Evolutionary conservation across 1,284 basidiomycete genomes (phyloP).

Genomic region (Malassezia yamatoensis): DNA sequence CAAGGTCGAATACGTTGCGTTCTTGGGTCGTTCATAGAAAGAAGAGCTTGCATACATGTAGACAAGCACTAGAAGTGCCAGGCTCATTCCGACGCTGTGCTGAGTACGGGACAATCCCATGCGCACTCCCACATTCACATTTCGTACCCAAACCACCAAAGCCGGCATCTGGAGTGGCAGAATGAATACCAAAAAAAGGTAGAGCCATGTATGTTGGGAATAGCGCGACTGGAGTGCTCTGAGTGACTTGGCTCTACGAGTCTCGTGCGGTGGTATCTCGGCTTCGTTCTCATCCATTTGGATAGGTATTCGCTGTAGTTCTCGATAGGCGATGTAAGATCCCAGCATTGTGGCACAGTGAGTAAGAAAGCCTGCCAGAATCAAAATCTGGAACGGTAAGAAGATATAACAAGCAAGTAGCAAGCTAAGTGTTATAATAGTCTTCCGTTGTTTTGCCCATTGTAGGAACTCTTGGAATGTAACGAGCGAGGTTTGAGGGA

Average conservation of each 20-base stretch:
- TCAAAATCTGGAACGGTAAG: slow-evolving; percentile 81
- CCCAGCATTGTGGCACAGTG: slow-evolving; percentile 53
- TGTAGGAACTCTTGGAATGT: background rate
- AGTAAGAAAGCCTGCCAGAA: slow-evolving; percentile 67
- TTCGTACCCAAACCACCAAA: slow-evolving; percentile 80
- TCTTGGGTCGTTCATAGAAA: background rate
- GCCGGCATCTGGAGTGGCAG: slow-evolving; percentile 70
- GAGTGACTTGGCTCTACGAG: background rate
- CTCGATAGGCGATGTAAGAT: slow-evolving; percentile 2
- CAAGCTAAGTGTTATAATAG: slow-evolving; percentile 46
- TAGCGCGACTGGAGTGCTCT: slow-evolving; percentile 3
- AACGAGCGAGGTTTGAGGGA: background rate
- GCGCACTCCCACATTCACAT: slow-evolving; percentile 49
- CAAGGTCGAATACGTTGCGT: background rate
- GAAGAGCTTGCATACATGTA: slow-evolving; percentile 18
- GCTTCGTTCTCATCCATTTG: background rate
- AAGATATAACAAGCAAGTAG: slow-evolving; percentile 60
- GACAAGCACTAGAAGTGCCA: slow-evolving; percentile 58
- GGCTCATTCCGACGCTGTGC: slow-evolving; percentile 61
- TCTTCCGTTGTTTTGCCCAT: slow-evolving; percentile 3
- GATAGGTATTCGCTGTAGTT: background rate
- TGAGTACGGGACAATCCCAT: slow-evolving; percentile 50
- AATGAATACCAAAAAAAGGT: slow-evolving; percentile 63
- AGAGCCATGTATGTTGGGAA: slow-evolving; percentile 19
- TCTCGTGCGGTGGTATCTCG: slow-evolving; percentile 22